Evolutionary conservation across 768 basidiomycete species (phyloP).

Genomic region (Suillus lakei): DNA sequence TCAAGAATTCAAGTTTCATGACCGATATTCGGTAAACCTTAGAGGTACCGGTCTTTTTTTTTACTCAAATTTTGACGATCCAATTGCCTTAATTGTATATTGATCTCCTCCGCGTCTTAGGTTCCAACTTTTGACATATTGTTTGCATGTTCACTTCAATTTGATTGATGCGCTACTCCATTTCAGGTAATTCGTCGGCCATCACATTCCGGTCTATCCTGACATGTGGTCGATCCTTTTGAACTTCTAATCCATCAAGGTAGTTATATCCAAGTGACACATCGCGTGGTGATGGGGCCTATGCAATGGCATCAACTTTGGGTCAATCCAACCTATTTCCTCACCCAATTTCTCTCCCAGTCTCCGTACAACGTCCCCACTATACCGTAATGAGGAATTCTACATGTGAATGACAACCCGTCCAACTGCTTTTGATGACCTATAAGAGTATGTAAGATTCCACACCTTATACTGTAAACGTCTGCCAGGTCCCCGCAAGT

Average conservation of each 20-base stretch:
- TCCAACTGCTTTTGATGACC: conserved; percentile 31
- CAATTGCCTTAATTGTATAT: conserved; percentile 20
- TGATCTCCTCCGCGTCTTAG: conserved; percentile 17
- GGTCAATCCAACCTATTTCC: conserved; percentile 21
- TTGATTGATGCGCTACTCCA: conserved; percentile 33
- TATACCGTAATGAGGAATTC: conserved; percentile 38
- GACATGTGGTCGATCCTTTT: conserved; percentile 26
- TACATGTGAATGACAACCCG: conserved; percentile 39
- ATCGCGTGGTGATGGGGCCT: conserved; percentile 19
- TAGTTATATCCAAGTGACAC: conserved; percentile 30
- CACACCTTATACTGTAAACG: conserved; percentile 37
- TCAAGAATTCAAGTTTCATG: conserved; percentile 10
- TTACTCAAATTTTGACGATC: conserved; percentile 30
- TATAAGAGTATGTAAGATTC: conserved; percentile 35
- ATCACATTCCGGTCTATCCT: conserved; percentile 24
- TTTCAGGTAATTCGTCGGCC: conserved; percentile 32
- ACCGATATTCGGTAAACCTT: conserved; percentile 17
- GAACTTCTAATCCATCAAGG: conserved; percentile 17
- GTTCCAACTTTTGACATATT: too few relatives aligned
- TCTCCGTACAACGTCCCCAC: conserved; percentile 34
- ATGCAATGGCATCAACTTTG: neutral
- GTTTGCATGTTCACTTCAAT: neutral
- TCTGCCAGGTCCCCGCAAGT: conserved; percentile 39
- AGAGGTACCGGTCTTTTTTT: conserved; percentile 4
- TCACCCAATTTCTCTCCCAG: conserved; percentile 12